Evolutionary conservation across 352 stramenopile genomes (phyloP).

Genomic region (Paralagenidium karlingii): DNA sequence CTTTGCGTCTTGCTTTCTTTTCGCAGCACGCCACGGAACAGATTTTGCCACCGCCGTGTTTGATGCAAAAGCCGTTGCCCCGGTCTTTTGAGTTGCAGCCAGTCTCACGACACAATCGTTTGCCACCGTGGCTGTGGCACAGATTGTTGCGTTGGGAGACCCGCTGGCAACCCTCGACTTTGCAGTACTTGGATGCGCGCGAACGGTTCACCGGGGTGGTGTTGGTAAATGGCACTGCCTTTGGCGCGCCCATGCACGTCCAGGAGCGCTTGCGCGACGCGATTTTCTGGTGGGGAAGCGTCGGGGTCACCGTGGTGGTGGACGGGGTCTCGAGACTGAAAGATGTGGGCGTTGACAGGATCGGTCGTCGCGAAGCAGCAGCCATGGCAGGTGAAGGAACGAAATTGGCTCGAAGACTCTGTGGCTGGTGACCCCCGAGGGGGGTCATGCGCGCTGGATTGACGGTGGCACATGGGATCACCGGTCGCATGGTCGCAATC

Average conservation of each 20-base stretch:
- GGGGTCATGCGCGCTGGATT: too few species aligned
- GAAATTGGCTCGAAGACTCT: too few species aligned
- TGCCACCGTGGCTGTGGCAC: conserved; percentile 72
- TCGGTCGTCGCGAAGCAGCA: too few species aligned
- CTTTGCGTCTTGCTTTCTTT: conserved; percentile 75
- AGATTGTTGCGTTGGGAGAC: conserved; percentile 77
- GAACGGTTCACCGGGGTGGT: conserved; percentile 22
- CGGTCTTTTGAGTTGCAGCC: conserved; percentile 68
- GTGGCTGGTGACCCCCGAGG: too few species aligned
- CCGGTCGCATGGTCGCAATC: too few species aligned
- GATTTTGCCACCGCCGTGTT: conserved; percentile 71
- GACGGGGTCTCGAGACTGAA: too few species aligned
- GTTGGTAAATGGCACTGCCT: background rate
- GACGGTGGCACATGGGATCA: too few species aligned
- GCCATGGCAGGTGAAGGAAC: too few species aligned
- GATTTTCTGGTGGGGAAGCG: too few species aligned
- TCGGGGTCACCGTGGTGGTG: too few species aligned
- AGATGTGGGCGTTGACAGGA: too few species aligned
- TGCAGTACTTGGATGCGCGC: conserved; percentile 81
- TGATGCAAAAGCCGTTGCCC: conserved; percentile 74
- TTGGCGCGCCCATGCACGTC: background rate
- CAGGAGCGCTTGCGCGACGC: background rate
- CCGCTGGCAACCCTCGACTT: conserved; percentile 64
- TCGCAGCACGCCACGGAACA: conserved; percentile 60
- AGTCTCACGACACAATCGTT: conserved; percentile 70